Evolutionary conservation across 2,329 filamentous ascomycete genomes (phyloP).

Genomic region (Leptographium wingfieldii): DNA sequence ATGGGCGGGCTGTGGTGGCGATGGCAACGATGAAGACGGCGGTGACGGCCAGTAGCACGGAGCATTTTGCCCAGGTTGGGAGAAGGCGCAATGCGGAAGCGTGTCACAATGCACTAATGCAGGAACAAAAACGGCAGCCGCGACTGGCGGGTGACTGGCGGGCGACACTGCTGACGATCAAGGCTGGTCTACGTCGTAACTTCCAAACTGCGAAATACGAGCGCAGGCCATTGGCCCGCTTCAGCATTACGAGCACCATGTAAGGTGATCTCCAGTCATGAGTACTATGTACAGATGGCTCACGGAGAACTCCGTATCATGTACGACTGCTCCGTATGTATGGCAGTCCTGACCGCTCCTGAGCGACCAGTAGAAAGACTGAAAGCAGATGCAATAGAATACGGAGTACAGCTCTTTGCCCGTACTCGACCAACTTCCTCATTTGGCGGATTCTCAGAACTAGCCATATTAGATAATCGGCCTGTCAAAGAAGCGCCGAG

Average conservation of each 20-base stretch:
- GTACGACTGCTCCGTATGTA: too few species aligned
- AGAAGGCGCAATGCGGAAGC: not conserved
- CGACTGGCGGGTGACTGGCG: not conserved
- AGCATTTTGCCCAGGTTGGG: not conserved
- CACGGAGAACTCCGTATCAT: too few species aligned
- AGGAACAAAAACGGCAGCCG: not conserved
- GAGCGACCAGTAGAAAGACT: too few species aligned
- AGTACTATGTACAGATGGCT: too few species aligned
- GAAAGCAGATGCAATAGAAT: too few species aligned
- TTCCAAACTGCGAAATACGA: not conserved
- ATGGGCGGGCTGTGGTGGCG: not conserved
- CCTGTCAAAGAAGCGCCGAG: not conserved
- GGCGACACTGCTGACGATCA: not conserved
- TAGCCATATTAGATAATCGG: not conserved
- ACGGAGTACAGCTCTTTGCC: too few species aligned
- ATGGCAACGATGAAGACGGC: not conserved
- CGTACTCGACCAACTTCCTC: not conserved
- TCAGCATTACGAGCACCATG: too few species aligned
- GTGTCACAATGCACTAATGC: not conserved
- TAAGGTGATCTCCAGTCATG: too few species aligned
- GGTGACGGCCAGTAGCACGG: not conserved
- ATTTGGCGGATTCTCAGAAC: too few species aligned
- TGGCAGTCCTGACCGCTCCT: too few species aligned
- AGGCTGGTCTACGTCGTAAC: not conserved
- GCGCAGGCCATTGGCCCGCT: not conserved